Evolutionary conservation across 257 asterid genomes (phyloP).

Genomic region (Ophiorrhiza pumila): DNA sequence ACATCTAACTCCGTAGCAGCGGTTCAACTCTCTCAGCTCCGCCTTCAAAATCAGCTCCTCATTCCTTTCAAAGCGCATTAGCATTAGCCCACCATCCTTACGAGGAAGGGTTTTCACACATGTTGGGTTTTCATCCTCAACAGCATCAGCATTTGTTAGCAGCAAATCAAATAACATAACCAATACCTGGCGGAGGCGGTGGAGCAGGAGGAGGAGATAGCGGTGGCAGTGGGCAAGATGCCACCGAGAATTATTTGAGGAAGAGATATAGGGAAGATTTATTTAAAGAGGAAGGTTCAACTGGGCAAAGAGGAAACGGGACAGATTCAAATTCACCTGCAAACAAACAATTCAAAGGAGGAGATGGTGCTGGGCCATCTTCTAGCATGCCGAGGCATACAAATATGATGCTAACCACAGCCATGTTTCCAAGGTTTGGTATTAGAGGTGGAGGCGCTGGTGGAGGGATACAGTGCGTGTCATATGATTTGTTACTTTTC

Average conservation of each 20-base stretch:
- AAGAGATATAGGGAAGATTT: slow-evolving; percentile 71
- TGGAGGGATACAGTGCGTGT: too few species aligned
- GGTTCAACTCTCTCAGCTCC: slow-evolving; percentile 64
- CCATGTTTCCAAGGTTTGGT: too few species aligned
- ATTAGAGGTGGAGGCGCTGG: too few species aligned
- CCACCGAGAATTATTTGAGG: slow-evolving; percentile 49
- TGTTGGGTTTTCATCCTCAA: slow-evolving; percentile 67
- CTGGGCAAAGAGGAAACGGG: slow-evolving; percentile 28
- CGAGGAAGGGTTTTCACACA: slow-evolving; percentile 56
- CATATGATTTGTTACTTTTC: too few species aligned
- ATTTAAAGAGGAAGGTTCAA: slow-evolving; percentile 52
- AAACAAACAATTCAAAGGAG: slow-evolving; percentile 45
- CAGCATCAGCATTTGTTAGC: slow-evolving; percentile 34
- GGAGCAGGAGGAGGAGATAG: slow-evolving; percentile 31
- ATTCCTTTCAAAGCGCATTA: slow-evolving; percentile 53
- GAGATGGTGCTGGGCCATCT: slow-evolving; percentile 33
- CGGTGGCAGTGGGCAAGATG: slow-evolving; percentile 26
- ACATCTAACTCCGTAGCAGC: slow-evolving; percentile 63
- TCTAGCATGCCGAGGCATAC: slow-evolving; percentile 37
- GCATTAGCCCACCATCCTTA: slow-evolving; percentile 46
- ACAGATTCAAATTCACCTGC: slow-evolving; percentile 49
- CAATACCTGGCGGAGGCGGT: slow-evolving; percentile 30
- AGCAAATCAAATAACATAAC: slow-evolving; percentile 37
- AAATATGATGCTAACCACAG: slow-evolving; percentile 41
- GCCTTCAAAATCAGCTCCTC: slow-evolving; percentile 64